These are phyloP conservation scores for Eucalyptus rudis DNA, from an alignment of 345 rosid genomes.

Conservation along the genomic window DNA sequence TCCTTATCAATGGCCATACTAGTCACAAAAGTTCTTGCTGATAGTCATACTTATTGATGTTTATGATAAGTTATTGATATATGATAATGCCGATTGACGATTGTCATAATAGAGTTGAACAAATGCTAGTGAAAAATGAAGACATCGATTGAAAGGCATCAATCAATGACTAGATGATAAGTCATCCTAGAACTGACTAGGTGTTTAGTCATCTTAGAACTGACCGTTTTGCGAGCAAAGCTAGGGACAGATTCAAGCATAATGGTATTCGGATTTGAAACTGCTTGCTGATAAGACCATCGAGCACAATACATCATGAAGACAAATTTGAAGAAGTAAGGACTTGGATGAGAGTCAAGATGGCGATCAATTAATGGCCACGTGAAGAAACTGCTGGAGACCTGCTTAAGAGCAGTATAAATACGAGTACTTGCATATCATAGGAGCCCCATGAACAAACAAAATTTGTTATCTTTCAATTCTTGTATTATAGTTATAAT, in stretches of 20 bases:
- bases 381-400: not conserved
- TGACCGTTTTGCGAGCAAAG: not conserved
- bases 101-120: not conserved
- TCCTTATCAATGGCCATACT: not conserved
- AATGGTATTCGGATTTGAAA: not conserved
- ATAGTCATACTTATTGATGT: not conserved
- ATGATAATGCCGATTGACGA: fast-evolving
- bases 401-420: not conserved
- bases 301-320: not conserved
- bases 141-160: not conserved
- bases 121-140: not conserved
- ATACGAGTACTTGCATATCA: not conserved
- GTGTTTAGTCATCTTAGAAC: not conserved
- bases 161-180: not conserved
- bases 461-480: not conserved
- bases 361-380: not conserved
- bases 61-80: not conserved
- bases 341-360: not conserved
- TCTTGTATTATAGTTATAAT: not conserved
- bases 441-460: not conserved
- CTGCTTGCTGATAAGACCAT: not conserved
- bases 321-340: not conserved
- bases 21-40: not conserved
- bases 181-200: not conserved
- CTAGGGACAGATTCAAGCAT: not conserved